phyloP scores from a whole-genome alignment of 73 alveolate genomes.

The Symbiodinium pilosum region DNA sequence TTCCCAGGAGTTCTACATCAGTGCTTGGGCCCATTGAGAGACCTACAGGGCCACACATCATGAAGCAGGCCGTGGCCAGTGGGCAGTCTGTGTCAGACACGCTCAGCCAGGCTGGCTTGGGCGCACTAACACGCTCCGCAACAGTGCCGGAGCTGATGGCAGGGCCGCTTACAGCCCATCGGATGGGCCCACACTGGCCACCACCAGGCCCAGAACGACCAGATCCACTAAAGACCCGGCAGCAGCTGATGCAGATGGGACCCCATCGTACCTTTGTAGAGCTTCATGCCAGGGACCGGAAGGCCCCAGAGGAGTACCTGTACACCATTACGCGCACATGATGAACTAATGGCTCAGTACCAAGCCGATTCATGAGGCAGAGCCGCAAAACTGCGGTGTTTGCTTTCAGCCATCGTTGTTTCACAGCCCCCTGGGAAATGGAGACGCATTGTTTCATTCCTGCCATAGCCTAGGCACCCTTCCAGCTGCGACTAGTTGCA shows the following conservation, averaged over 20 bases:
- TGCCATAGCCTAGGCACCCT: background rate
- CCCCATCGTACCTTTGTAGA: constrained; percentile 73
- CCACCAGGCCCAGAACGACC: constrained; percentile 89
- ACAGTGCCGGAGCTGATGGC: constrained; percentile 47
- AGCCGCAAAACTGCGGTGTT: background rate
- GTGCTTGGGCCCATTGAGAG: constrained; percentile 81
- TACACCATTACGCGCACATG: background rate
- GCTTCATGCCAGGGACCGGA: constrained; percentile 74
- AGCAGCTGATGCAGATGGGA: constrained; percentile 65
- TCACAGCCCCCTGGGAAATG: background rate
- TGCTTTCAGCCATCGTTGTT: background rate
- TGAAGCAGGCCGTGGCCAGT: background rate
- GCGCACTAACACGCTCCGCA: background rate
- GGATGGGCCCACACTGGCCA: constrained; percentile 93
- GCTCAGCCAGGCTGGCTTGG: constrained; percentile 49
- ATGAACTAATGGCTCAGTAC: background rate
- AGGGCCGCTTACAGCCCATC: constrained; percentile 63
- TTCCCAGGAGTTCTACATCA: constrained; percentile 69
- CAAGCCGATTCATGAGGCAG: background rate
- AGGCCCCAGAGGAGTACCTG: constrained; percentile 10
- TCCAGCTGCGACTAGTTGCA: too few relatives aligned
- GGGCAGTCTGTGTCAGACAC: constrained; percentile 76
- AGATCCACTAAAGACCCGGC: constrained; percentile 79
- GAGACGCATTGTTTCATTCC: too few relatives aligned
- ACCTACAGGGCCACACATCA: constrained; percentile 18